A percentile compares a stretch with the other conserved stretches of the same genome.
These are phyloP conservation scores for Isatis lusitanica DNA, from an alignment of 441 rosid species.

Conservation along the genomic window DNA sequence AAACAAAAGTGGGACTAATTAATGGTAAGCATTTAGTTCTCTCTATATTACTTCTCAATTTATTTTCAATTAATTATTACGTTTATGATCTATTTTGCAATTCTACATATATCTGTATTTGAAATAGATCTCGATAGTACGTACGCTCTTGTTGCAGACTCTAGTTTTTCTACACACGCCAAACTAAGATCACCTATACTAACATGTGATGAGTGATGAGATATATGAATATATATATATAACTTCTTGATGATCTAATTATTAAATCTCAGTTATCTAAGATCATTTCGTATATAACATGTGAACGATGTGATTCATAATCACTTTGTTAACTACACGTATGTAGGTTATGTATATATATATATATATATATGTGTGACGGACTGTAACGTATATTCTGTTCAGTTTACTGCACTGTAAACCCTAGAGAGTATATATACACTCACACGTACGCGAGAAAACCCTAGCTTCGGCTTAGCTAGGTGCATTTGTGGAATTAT, in stretches of 20 bases:
- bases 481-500: background rate
- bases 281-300: background rate
- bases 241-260: background rate
- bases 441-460: background rate
- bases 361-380: too few relatives aligned
- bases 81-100: slow-evolving; percentile 11
- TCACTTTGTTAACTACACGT: background rate
- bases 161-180: background rate
- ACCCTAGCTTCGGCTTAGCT: slow-evolving; percentile 14
- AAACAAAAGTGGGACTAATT: slow-evolving; percentile 25
- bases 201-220: background rate
- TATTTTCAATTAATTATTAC: background rate
- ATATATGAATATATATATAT: background rate
- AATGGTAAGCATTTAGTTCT: slow-evolving; percentile 28
- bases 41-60: background rate
- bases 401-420: slow-evolving; percentile 11
- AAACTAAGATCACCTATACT: background rate
- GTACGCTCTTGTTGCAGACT: slow-evolving; percentile 1
- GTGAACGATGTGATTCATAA: background rate
- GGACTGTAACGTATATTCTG: background rate
- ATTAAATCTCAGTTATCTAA: background rate
- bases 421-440: slow-evolving; percentile 14
- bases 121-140: background rate
- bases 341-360: background rate
- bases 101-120: background rate